These are phyloP conservation scores for Arxiozyma slooffiae DNA, from an alignment of 1,139 yeast genomes.

Conservation along the genomic window DNA sequence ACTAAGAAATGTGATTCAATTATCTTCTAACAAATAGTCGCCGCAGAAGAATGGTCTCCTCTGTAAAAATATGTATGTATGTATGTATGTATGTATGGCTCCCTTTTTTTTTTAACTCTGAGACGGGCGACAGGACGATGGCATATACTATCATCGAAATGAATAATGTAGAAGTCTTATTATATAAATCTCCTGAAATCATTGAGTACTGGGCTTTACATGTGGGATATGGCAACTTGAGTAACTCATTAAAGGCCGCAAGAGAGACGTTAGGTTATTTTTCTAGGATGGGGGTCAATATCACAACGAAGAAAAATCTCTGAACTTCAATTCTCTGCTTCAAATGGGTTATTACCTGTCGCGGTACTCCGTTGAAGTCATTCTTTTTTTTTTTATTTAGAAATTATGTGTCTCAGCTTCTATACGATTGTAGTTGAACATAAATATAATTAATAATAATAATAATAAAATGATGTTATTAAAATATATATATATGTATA, in stretches of 20 bases:
- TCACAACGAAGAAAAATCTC: slow-evolving; percentile 68
- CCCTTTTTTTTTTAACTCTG: slow-evolving; percentile 64
- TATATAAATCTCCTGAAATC: slow-evolving; percentile 53
- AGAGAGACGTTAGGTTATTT: slow-evolving; percentile 68
- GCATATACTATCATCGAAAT: slow-evolving; percentile 84
- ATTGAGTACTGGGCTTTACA: slow-evolving; percentile 83
- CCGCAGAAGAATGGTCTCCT: slow-evolving; percentile 74
- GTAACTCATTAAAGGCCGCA: slow-evolving; percentile 51
- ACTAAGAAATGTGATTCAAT: neutral
- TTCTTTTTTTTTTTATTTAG: too few species aligned
- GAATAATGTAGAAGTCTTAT: slow-evolving; percentile 77
- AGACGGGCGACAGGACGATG: slow-evolving; percentile 51
- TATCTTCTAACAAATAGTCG: slow-evolving; percentile 45
- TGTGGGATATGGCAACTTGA: slow-evolving; percentile 67
- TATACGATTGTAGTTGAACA: neutral
- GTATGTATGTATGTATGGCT: slow-evolving; percentile 94
- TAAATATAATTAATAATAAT: too few species aligned
- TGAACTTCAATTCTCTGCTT: slow-evolving; percentile 70
- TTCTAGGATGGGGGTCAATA: slow-evolving; percentile 67
- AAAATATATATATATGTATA: neutral
- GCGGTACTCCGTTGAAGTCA: slow-evolving; percentile 75
- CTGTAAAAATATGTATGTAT: slow-evolving; percentile 71
- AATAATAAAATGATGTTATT: too few species aligned
- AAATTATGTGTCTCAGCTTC: neutral
- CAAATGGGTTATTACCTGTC: slow-evolving; percentile 55